Evolutionary conservation across 306 rosid species (phyloP), one percentile per base, ranked within the genome.

Genomic region (Vigna hirtella): DNA sequence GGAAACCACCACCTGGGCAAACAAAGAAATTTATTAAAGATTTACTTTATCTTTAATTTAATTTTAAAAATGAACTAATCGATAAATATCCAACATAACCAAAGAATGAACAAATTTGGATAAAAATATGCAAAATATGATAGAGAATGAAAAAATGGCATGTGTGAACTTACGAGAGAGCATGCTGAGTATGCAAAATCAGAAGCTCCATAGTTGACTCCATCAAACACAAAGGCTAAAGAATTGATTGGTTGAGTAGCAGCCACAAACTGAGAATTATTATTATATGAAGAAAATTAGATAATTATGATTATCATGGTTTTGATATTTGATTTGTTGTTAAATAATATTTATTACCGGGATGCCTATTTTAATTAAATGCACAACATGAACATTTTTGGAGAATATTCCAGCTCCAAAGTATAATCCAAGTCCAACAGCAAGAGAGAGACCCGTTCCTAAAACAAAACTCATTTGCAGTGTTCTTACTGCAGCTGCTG

Each of bases 171-270:
- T 87, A 45, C 98, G 92, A 94, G 74, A 36, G 98, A 94, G 71
- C 84, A 92, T 7, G 98, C 96, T 36, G 92, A 79, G 64, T 94
- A 94, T 62, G 91, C 97, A 86, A 92, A 94, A 79, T 94, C 98
- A 40, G 98, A 90, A 66, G 98, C 94, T 22, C 98, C 98, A 72
- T 88, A 94, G 83, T 92, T 94, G 49, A 94, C 93, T n/a, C 97
- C 98, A 81, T 94, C 98, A 62, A 94, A 94, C 15, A 92, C 97
- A 63, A 94, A 94, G 18, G 97, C 93, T 51, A 94, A 84, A n/a
- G 98, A 79, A 66, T 94, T 94, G 77, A 94, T 78, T 14, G 98
- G 95, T 81, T 94, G 98, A 50, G 98, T 92, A 26, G 92, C 97
- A 78, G 97, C 97, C n/a, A 94, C 88, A 74, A 94, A 89, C 98